A percentile compares a stretch with the other conserved stretches of the same genome.
These are phyloP conservation scores for Daedalea quercina DNA, from an alignment of 768 basidiomycete genomes.

Conservation along the genomic window DNA sequence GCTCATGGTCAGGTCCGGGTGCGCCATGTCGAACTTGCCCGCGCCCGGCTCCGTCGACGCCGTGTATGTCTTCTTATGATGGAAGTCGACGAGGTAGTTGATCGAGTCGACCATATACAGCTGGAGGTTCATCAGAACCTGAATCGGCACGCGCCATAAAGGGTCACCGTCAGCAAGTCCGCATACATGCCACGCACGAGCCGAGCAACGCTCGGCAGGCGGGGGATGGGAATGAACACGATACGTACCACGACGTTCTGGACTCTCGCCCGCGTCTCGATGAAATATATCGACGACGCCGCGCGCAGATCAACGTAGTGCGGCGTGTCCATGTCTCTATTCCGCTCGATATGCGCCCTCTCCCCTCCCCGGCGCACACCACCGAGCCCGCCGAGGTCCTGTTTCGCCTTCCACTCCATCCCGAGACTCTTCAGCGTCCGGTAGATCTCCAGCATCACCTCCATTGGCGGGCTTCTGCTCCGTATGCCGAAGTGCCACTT, in stretches of 20 bases:
- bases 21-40: conserved; percentile 63
- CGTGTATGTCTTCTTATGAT: conserved; percentile 91
- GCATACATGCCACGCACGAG: not conserved
- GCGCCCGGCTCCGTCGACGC: conserved; percentile 63
- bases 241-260: conserved; percentile 83
- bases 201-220: not conserved
- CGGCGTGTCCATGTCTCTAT: conserved; percentile 51
- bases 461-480: conserved; percentile 92
- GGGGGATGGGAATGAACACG: not conserved
- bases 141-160: conserved; percentile 4
- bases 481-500: conserved; percentile 99
- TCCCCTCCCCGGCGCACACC: conserved; percentile 33
- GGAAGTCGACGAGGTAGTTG: conserved; percentile 97
- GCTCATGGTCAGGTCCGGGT: conserved; percentile 37
- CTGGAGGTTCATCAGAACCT: conserved; percentile 97
- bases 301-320: conserved; percentile 55
- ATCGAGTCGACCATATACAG: conserved; percentile 93
- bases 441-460: conserved; percentile 99
- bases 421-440: conserved; percentile 81
- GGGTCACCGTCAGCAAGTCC: not conserved
- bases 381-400: conserved; percentile 66
- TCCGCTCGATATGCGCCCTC: conserved; percentile 50
- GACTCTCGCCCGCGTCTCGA: conserved; percentile 87
- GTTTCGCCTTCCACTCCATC: conserved; percentile 98
- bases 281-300: conserved; percentile 79